A percentile compares a stretch with the other conserved stretches of the same genome.
phyloP scores from a whole-genome alignment of 2,329 filamentous ascomycete species.

The Aspergillus ustus region DNA sequence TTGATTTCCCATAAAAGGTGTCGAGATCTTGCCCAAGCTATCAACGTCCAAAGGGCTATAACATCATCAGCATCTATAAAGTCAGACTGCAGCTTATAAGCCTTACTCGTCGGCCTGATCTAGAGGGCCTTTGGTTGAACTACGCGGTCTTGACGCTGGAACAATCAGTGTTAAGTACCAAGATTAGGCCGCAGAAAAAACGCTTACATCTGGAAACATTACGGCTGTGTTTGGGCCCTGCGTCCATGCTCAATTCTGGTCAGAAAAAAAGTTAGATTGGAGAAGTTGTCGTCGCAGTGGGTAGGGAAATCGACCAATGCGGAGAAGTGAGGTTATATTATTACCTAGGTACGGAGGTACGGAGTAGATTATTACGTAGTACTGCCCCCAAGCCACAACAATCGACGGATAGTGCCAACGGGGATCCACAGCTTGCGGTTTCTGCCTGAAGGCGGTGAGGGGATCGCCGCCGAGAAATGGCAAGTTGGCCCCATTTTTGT shows the following conservation, averaged over 20 bases:
- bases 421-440: constrained; percentile 6
- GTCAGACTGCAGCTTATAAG: neutral
- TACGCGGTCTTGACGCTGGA: constrained; percentile 47
- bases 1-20: constrained; percentile 20
- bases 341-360: no score
- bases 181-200: constrained; percentile 3
- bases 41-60: constrained; percentile 34
- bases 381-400: neutral
- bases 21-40: constrained; percentile 23
- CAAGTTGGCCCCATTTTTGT: constrained; percentile 26
- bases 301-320: neutral
- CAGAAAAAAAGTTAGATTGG: neutral
- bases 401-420: neutral
- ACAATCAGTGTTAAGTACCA: constrained; percentile 19
- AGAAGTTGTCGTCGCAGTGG: neutral
- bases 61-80: constrained; percentile 21
- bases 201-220: constrained; percentile 45
- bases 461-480: constrained; percentile 24
- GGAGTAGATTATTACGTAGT: no score
- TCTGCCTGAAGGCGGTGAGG: constrained; percentile 31
- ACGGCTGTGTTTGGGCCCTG: constrained; percentile 35
- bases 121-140: constrained; percentile 75
- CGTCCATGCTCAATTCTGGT: constrained; percentile 16
- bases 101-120: constrained; percentile 72
- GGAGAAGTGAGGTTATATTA: neutral